Conservation (phyloP, 805 yeast genomes). For the Suhomyces sp. region DNA sequence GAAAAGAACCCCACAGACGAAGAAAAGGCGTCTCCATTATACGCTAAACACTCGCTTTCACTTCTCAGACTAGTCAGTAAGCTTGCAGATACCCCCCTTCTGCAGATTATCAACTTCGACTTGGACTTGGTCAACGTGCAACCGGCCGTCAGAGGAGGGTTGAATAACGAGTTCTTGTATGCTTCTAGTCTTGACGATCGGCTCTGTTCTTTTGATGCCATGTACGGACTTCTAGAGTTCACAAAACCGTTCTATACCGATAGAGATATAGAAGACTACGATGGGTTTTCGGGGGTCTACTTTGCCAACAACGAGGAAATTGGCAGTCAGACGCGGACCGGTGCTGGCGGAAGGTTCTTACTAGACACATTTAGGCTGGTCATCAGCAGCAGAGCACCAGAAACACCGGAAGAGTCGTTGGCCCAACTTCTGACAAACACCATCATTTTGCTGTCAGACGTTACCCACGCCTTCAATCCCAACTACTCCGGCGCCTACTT, state of each 20-base stretch:
- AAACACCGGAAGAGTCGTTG: constrained; percentile 3
- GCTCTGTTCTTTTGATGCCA: constrained; percentile 37
- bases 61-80: constrained; percentile 32
- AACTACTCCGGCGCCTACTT: constrained; percentile 34
- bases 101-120: constrained; percentile 29
- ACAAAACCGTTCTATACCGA: constrained; percentile 10
- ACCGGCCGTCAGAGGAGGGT: constrained; percentile 35
- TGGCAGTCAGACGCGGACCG: constrained; percentile 38
- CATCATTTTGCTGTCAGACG: constrained; percentile 39
- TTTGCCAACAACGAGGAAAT: constrained; percentile 43
- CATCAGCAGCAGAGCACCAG: constrained; percentile 3
- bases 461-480: constrained; percentile 43
- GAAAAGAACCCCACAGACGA: constrained; percentile 22
- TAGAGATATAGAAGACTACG: constrained; percentile 16
- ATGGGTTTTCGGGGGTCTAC: constrained; percentile 30
- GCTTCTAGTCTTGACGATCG: constrained; percentile 43
- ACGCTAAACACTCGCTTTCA: constrained; percentile 28
- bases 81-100: constrained; percentile 19
- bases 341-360: constrained; percentile 37
- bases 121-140: constrained; percentile 38
- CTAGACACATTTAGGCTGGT: constrained; percentile 18
- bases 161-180: constrained; percentile 33
- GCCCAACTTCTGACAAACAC: constrained; percentile 12
- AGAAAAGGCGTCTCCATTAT: constrained; percentile 26
- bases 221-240: constrained; percentile 30